These are phyloP conservation scores for Coemansia sp. DNA, from an alignment of 192 early-diverging fungal species.

Conservation along the genomic window DNA sequence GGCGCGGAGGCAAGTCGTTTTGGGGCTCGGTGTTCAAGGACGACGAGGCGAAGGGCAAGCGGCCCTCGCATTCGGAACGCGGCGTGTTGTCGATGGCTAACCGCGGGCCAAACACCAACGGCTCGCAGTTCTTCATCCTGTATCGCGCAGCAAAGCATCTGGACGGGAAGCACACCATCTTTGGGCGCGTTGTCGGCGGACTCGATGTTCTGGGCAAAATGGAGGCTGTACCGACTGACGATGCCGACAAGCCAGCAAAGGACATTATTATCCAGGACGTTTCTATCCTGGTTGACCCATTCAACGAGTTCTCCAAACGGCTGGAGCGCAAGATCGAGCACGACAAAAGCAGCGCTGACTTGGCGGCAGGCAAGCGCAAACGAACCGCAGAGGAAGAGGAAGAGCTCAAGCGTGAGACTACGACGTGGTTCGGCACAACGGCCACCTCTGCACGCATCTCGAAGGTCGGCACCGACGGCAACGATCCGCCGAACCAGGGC, in stretches of 20 bases:
- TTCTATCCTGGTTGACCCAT: constrained; percentile 82
- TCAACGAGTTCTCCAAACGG: constrained; percentile 67
- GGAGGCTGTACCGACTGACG: constrained; percentile 71
- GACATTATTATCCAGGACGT: constrained; percentile 75
- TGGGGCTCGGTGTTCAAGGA: constrained; percentile 67
- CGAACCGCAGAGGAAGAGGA: constrained; percentile 53
- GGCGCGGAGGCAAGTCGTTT: constrained; percentile 78
- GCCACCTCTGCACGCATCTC: constrained; percentile 9
- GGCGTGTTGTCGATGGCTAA: constrained; percentile 97
- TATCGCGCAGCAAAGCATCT: constrained; percentile 65
- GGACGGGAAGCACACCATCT: constrained; percentile 90
- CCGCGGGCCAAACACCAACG: constrained; percentile 86
- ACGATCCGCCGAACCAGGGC: not conserved
- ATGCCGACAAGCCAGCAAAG: constrained; percentile 68
- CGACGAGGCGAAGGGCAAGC: constrained; percentile 55
- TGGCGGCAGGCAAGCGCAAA: constrained; percentile 41
- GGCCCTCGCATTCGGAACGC: constrained; percentile 71
- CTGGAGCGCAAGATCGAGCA: constrained; percentile 65
- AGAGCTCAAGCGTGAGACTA: constrained; percentile 60
- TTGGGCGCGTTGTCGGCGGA: constrained; percentile 91
- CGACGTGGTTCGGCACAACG: constrained; percentile 72
- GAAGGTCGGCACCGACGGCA: not conserved
- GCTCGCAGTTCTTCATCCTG: constrained; percentile 66
- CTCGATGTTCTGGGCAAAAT: constrained; percentile 76
- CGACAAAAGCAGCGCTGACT: constrained; percentile 43